phyloP scores from a whole-genome alignment of 1,284 basidiomycete genomes.

The Chalciporus sp. region DNA sequence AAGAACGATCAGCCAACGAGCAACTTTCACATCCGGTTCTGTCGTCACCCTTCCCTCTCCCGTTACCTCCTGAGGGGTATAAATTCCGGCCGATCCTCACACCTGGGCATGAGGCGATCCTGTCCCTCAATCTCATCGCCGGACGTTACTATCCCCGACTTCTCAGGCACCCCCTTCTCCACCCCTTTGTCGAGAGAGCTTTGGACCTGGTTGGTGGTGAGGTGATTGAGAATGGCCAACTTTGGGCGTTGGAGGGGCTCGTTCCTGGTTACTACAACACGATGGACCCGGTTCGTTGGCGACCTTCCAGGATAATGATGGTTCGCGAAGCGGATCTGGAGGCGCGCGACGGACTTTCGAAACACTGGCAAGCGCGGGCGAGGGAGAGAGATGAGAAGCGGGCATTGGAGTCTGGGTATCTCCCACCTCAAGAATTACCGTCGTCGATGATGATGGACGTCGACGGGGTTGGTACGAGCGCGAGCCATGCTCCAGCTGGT shows the following conservation, averaged over 20 bases:
- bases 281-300: slow-evolving; percentile 61
- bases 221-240: slow-evolving; percentile 44
- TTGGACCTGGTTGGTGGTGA: slow-evolving; percentile 37
- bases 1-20: slow-evolving; percentile 28
- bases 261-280: slow-evolving; percentile 62
- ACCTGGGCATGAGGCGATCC: slow-evolving; percentile 62
- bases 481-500: not conserved
- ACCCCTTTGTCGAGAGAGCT: slow-evolving; percentile 42
- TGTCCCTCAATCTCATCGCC: slow-evolving; percentile 66
- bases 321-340: slow-evolving; percentile 56
- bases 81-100: slow-evolving; percentile 68
- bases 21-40: slow-evolving; percentile 44
- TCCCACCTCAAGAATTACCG: slow-evolving; percentile 14
- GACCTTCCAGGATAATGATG: slow-evolving; percentile 53
- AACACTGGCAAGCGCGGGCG: slow-evolving; percentile 40
- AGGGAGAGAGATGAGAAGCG: slow-evolving; percentile 36
- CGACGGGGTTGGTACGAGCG: slow-evolving; percentile 8
- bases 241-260: slow-evolving; percentile 72
- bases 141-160: slow-evolving; percentile 77
- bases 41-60: slow-evolving; percentile 48
- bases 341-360: slow-evolving; percentile 44
- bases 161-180: slow-evolving; percentile 60
- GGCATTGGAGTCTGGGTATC: slow-evolving; percentile 35
- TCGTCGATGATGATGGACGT: slow-evolving; percentile 16
- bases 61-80: slow-evolving; percentile 62